Evolutionary conservation across 1,284 basidiomycete genomes (phyloP), one percentile per base, ranked within the genome.

Genomic region (Cryptococcus maquisensis): DNA sequence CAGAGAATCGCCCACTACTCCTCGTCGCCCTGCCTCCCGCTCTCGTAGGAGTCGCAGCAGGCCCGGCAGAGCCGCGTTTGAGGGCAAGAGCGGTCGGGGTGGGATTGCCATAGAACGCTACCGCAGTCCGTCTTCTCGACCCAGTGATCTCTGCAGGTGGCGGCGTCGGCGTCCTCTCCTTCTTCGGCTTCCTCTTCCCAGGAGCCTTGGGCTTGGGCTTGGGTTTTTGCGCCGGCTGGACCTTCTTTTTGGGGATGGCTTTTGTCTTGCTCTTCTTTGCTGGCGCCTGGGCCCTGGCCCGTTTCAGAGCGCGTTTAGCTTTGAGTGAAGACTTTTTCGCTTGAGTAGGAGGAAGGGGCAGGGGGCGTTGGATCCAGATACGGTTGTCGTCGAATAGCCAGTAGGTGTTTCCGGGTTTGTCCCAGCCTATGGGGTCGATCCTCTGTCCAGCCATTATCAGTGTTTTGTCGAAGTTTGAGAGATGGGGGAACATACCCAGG

Each of bases 351-450:
- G 68, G 71, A 8, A 62, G 46, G 10, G 72, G 76, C 10, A 74
- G 71, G 1, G 74, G 65, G 23, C 78, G 74, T 57, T 82, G 79
- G 15, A 81, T 66, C 81, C 81, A 82, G 10, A 82, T 71, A 2
- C 81, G 79, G 59, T 81, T 81, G 64, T 82, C 79, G 56, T 81
- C 80, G 56, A 82, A 81, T 36, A 81, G 72, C 69, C 72, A 82
- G 67, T 81, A 82, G 1, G 77, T 78, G 64, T 81, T 82, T 36
- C 78, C 77, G 3, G 69, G 49, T 42, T 74, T 74, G 63, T 82
- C 81, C 76, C 75, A 79, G 4, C 81, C 81, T 28, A 80, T 68
- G 3, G 81, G 81, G 32, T 81, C 78, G 24, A 82, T 76, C 26
- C 80, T 66, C 79, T 79, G 61, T 3, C 5, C 37, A 12, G 3